These are phyloP conservation scores for Gloeopeniophorella convolvens DNA, from an alignment of 768 basidiomycete species.

Conservation along the genomic window DNA sequence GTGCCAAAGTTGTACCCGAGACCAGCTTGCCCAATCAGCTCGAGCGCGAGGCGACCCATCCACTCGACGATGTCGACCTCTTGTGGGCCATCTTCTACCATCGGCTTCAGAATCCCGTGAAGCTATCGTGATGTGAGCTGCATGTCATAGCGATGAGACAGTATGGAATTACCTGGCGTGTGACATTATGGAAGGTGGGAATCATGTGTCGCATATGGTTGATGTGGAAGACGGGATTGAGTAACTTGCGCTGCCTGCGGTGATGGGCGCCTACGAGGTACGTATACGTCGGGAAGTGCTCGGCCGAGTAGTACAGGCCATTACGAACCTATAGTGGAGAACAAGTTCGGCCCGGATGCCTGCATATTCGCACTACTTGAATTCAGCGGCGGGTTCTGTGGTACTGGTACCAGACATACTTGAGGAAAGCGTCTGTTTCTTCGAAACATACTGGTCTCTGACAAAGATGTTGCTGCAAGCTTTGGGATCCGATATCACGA, in stretches of 20 bases:
- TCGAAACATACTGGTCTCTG: neutral
- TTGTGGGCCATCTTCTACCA: slow-evolving; percentile 34
- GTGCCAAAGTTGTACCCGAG: slow-evolving; percentile 16
- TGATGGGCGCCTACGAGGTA: slow-evolving; percentile 20
- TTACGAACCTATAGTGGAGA: slow-evolving; percentile 6
- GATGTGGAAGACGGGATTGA: slow-evolving; percentile 23
- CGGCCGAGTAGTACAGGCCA: neutral
- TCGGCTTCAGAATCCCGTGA: slow-evolving; percentile 19
- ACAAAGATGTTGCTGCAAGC: neutral
- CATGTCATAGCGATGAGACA: slow-evolving; percentile 28
- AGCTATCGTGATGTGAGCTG: slow-evolving; percentile 35
- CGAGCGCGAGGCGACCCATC: slow-evolving; percentile 13
- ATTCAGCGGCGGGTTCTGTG: too few species aligned
- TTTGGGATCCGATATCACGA: neutral
- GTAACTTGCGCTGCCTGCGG: slow-evolving; percentile 21
- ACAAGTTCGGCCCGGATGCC: slow-evolving; percentile 11
- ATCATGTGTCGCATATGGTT: slow-evolving; percentile 20
- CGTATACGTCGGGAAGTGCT: neutral
- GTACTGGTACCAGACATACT: too few species aligned
- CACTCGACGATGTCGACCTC: slow-evolving; percentile 13
- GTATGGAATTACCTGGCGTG: slow-evolving; percentile 6
- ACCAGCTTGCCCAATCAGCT: slow-evolving; percentile 16
- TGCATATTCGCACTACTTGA: neutral
- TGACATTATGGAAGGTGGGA: slow-evolving; percentile 19
- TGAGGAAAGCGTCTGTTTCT: neutral